Evolutionary conservation across 495 filamentous ascomycete genomes (phyloP), one percentile per base, ranked within the genome.

Genomic region (Penicillium cinerascens): DNA sequence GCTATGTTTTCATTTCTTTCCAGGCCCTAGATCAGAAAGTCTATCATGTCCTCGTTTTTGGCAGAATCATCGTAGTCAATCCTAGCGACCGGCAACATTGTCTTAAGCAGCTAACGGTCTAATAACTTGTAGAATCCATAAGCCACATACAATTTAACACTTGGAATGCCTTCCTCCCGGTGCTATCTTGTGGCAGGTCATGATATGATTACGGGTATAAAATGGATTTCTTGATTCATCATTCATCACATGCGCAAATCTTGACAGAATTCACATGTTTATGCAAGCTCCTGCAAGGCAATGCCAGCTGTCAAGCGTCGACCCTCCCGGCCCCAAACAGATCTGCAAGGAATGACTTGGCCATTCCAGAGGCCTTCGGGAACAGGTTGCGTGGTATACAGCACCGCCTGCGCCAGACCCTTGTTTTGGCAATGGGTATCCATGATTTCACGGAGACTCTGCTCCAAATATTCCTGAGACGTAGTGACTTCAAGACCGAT

Each of bases 261-360:
- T 40, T 40, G 11, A 38, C 46, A 27, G 33, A 18, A 17, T 39
- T n/a, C 37, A 20, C 6, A n/a, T 18, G 6, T 48, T 38, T 27
- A 16, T 39, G 6, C 46, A 35, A 42, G 26, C 38, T 66, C 57
- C 41, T 75, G 68, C 13, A 80, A 25, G 25, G 74, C 57, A 11
- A 77, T 43, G 18, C 61, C 76, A 7, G 70, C 76, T 25, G 63
- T 60, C 45, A 79, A 44, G 51, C 52, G 58, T 29, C 58, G 54
- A 8, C 73, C 76, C 42, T 67, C 56, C 15, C 50, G 44, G 9
- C 75, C 76, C 76, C 75, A 81, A 38, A 78, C 66, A 18, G 67
- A 67, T 50, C 62, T 64, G 55, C 75, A 80, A 17, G 77, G 78
- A 18, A 81, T 55, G 33, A 79, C 52, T 51, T 79, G 77, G 1